A percentile compares a stretch with the other conserved stretches of the same genome.
These are phyloP conservation scores for Moesziomyces parantarcticus DNA, from an alignment of 1,284 basidiomycete species.

Conservation along the genomic window DNA sequence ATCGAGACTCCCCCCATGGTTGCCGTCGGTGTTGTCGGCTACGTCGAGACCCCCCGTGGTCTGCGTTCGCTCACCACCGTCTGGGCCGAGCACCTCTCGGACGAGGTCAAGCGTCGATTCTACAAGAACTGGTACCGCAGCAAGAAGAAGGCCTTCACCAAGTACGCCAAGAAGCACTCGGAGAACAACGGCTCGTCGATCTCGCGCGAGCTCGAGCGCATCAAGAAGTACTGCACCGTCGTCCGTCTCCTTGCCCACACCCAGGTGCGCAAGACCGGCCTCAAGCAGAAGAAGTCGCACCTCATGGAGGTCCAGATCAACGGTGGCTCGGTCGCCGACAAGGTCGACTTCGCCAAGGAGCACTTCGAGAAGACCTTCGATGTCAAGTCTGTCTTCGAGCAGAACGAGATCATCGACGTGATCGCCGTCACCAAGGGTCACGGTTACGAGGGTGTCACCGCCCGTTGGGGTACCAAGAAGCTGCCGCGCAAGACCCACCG, in stretches of 20 bases:
- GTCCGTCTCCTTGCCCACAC: conserved; percentile 98
- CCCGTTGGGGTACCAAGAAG: conserved; percentile 99
- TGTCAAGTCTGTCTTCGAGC: conserved; percentile 87
- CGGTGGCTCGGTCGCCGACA: conserved; percentile 95
- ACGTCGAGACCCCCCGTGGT: conserved; percentile 99
- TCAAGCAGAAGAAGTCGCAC: conserved; percentile 99
- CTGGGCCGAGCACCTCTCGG: conserved; percentile 76
- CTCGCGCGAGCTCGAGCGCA: conserved; percentile 96
- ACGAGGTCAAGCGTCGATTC: conserved; percentile 97
- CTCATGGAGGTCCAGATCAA: conserved; percentile 99
- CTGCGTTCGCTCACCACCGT: conserved; percentile 83
- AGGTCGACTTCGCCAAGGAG: conserved; percentile 94
- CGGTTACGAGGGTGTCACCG: conserved; percentile 99
- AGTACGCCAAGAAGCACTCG: conserved; percentile 98
- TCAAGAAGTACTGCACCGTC: conserved; percentile 99
- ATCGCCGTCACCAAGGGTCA: conserved; percentile 99
- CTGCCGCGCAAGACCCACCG: conserved; percentile 99
- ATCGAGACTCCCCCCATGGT: conserved; percentile 98
- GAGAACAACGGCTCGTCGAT: conserved; percentile 93
- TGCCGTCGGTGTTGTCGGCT: conserved; percentile 97
- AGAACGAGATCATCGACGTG: conserved; percentile 95
- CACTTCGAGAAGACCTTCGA: conserved; percentile 98
- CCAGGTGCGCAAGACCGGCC: conserved; percentile 94
- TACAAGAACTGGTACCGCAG: conserved; percentile 99
- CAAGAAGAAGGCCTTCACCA: conserved; percentile 99